Conservation (phyloP, 1,284 basidiomycete genomes). For the Boletus mariae region DNA sequence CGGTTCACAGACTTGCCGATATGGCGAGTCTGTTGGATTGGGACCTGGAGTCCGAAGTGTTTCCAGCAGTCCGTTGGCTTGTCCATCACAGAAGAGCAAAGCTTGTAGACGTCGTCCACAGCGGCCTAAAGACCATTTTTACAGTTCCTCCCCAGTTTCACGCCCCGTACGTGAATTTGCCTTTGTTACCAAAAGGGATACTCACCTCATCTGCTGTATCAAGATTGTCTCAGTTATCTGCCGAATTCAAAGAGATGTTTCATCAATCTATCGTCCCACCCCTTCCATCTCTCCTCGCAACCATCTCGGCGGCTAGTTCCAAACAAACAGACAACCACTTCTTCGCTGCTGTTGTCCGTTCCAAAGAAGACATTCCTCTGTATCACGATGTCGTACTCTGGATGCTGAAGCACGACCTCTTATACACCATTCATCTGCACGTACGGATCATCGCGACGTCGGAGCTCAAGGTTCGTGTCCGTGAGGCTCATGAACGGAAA, state of each 20-base stretch:
- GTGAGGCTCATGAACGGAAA: slow-evolving; percentile 42
- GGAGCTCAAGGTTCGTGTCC: slow-evolving; percentile 68
- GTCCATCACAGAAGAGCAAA: slow-evolving; percentile 89
- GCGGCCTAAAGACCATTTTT: slow-evolving; percentile 82
- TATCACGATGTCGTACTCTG: slow-evolving; percentile 88
- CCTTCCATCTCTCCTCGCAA: slow-evolving; percentile 70
- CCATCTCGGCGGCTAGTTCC: slow-evolving; percentile 64
- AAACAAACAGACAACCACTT: slow-evolving; percentile 63
- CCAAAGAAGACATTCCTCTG: slow-evolving; percentile 62
- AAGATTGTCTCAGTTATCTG: slow-evolving; percentile 60
- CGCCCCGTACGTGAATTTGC: slow-evolving; percentile 50
- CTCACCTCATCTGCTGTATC: background rate
- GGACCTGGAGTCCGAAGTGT: slow-evolving; percentile 83
- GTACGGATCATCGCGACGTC: slow-evolving; percentile 80
- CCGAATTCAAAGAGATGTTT: slow-evolving; percentile 69
- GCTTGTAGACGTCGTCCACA: slow-evolving; percentile 82
- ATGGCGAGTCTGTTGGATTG: slow-evolving; percentile 82
- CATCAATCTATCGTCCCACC: slow-evolving; percentile 60
- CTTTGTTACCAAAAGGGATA: background rate
- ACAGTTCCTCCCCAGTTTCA: slow-evolving; percentile 67
- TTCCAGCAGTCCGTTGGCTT: slow-evolving; percentile 85
- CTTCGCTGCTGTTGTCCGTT: slow-evolving; percentile 71
- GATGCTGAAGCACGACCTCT: slow-evolving; percentile 85
- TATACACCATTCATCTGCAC: slow-evolving; percentile 83
- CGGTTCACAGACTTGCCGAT: slow-evolving; percentile 65